phyloP scores from a whole-genome alignment of 2,329 filamentous ascomycete species.

The Cercospora sp. region DNA sequence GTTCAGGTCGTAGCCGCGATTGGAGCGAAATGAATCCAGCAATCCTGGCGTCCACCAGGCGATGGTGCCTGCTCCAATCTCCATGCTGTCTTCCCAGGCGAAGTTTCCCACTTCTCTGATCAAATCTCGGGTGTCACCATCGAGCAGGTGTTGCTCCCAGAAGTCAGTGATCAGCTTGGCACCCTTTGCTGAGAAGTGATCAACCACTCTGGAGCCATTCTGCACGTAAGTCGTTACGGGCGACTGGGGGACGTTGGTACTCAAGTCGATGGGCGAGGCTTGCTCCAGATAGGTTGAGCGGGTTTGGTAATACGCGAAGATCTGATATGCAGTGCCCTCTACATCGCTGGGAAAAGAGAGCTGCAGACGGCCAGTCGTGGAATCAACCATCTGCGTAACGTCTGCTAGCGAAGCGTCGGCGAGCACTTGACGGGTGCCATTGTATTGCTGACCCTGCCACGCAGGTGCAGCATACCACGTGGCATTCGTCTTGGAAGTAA shows the following conservation, averaged over 20 bases:
- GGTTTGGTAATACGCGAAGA: slow-evolving; percentile 39
- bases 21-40: slow-evolving; percentile 27
- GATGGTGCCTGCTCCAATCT: slow-evolving; percentile 32
- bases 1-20: slow-evolving; percentile 34
- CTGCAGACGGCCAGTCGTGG: slow-evolving; percentile 27
- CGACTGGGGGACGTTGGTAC: slow-evolving; percentile 28
- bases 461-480: slow-evolving; percentile 19
- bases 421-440: slow-evolving; percentile 31
- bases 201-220: slow-evolving; percentile 40
- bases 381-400: slow-evolving; percentile 32
- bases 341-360: slow-evolving; percentile 28
- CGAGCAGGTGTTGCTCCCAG: slow-evolving; percentile 38
- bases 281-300: slow-evolving; percentile 37
- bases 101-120: slow-evolving; percentile 37
- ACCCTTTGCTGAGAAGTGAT: slow-evolving; percentile 39
- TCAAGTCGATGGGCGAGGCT: slow-evolving; percentile 32
- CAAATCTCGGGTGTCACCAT: slow-evolving; percentile 27
- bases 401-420: slow-evolving; percentile 31
- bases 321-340: slow-evolving; percentile 26
- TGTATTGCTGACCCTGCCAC: slow-evolving; percentile 21
- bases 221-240: slow-evolving; percentile 29
- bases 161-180: slow-evolving; percentile 36
- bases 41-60: slow-evolving; percentile 35
- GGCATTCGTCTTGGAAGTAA: slow-evolving; percentile 15
- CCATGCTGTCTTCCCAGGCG: slow-evolving; percentile 41